Evolutionary conservation across 345 rosid genomes (phyloP), one percentile per base, ranked within the genome.

Genomic region (Odontarrhena argentea): DNA sequence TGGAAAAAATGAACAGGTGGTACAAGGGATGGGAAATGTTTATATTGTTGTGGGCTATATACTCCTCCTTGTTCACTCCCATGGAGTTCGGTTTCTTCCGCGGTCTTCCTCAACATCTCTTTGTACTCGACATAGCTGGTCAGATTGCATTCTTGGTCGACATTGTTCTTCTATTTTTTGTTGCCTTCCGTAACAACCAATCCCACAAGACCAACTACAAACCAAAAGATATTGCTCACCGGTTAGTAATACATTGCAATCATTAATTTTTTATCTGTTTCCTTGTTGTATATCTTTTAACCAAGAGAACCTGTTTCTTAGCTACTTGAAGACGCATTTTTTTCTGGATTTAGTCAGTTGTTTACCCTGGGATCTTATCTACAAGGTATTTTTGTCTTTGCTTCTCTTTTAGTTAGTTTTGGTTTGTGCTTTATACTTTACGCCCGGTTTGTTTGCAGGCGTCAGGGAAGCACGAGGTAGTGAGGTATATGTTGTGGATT

Each of bases 61-160:
- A 91, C 76, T 91, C 97, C 0, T 91, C 97, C 42, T 83, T 83
- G 81, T 87, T 87, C 67, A 91, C 97, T 44, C 97, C 97, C 1
- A 15, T 91, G 83, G 96, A 91, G 84, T 91, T 91, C 13, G 97
- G 91, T 3, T 91, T 91, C 83, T 91, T 85, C 77, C 79, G 91
- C 14, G 97, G 96, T 59, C 77, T 91, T 13, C 92, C 92, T 32
- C 67, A 80, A 61, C 81, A 79, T 51, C 89, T 91, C 56, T 84
- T 84, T 59, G 53, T 88, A 36, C 76, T 87, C 36, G 97, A 91
- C 80, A 83, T 91, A 37, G 84, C 63, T 40, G 96, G 97, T 38
- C 96, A 91, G 67, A 3, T 86, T 5, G 96, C 91, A 57, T 87
- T 91, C 79, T 81, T 91, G 51, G 1, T 91, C 2, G 97, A 87